Evolutionary conservation across 306 rosid species (phyloP).

Genomic region (Malus orientalis): DNA sequence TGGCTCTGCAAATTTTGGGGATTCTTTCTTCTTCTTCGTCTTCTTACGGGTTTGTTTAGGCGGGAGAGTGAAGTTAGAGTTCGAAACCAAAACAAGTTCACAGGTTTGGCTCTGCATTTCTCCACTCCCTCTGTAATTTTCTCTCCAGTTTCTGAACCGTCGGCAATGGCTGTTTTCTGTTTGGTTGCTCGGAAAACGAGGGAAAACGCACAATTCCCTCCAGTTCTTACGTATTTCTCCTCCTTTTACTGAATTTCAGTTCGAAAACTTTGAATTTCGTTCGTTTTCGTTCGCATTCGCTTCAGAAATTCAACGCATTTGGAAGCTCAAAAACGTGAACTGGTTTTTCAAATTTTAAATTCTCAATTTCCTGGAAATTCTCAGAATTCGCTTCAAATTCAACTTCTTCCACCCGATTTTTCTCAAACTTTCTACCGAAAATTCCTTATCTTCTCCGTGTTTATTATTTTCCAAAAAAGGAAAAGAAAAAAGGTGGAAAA

Average conservation of each 20-base stretch:
- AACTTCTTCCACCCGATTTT: neutral
- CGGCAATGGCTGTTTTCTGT: neutral
- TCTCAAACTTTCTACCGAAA: neutral
- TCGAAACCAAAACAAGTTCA: neutral
- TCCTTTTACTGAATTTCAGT: neutral
- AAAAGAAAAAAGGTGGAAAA: neutral
- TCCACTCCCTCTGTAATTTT: neutral
- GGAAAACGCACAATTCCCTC: neutral
- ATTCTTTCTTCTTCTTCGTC: neutral
- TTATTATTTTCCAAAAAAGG: neutral
- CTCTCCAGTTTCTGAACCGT: neutral
- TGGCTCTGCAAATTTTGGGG: neutral
- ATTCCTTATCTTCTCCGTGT: neutral
- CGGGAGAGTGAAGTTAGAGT: neutral
- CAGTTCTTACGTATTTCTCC: neutral
- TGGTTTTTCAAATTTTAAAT: neutral
- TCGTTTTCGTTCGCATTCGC: neutral
- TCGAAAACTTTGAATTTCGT: neutral
- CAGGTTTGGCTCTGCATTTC: conserved; percentile 15
- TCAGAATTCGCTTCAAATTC: neutral
- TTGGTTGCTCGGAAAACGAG: conserved; percentile 5
- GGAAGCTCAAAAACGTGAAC: neutral
- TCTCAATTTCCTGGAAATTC: neutral
- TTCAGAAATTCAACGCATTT: neutral
- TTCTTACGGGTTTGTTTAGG: neutral